phyloP scores from a whole-genome alignment of 2,329 filamentous ascomycete genomes.

The Cercospora sp. region DNA sequence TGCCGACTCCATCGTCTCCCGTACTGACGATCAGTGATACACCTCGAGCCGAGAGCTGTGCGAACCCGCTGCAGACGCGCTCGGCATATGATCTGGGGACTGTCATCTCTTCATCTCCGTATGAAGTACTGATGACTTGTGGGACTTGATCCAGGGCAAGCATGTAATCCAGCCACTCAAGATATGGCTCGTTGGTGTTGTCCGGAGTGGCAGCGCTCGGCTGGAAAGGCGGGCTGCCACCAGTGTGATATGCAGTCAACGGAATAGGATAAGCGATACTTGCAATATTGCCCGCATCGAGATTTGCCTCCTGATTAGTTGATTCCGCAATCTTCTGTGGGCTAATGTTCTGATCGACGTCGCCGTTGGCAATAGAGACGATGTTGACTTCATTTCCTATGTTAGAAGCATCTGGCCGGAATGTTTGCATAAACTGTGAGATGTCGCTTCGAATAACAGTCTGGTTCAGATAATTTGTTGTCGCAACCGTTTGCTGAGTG shows the following conservation, averaged over 20 bases:
- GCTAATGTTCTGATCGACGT: slow-evolving; percentile 48
- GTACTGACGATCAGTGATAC: slow-evolving; percentile 63
- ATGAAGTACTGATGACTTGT: slow-evolving; percentile 63
- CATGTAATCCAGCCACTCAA: slow-evolving; percentile 62
- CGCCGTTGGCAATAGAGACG: slow-evolving; percentile 57
- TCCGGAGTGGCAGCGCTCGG: slow-evolving; percentile 49
- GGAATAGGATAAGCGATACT: slow-evolving; percentile 57
- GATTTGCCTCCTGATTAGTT: slow-evolving; percentile 56
- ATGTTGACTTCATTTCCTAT: slow-evolving; percentile 57
- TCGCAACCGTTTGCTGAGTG: slow-evolving; percentile 47
- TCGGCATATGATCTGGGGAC: slow-evolving; percentile 62
- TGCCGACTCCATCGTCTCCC: slow-evolving; percentile 62
- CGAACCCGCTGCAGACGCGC: slow-evolving; percentile 61
- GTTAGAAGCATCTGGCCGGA: slow-evolving; percentile 50
- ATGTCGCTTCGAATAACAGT: slow-evolving; percentile 57
- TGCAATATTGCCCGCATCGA: slow-evolving; percentile 64
- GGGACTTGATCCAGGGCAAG: slow-evolving; percentile 58
- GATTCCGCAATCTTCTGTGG: slow-evolving; percentile 33
- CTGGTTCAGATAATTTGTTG: slow-evolving; percentile 51
- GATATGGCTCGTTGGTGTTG: slow-evolving; percentile 68
- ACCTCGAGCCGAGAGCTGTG: slow-evolving; percentile 66
- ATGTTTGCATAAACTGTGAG: slow-evolving; percentile 56
- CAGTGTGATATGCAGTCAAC: slow-evolving; percentile 61
- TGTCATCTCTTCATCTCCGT: slow-evolving; percentile 66
- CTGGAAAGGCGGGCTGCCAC: slow-evolving; percentile 56